These are phyloP conservation scores for Chloranthus sessilifolius DNA, from an alignment of 164 flowering plant genomes.

Conservation along the genomic window DNA sequence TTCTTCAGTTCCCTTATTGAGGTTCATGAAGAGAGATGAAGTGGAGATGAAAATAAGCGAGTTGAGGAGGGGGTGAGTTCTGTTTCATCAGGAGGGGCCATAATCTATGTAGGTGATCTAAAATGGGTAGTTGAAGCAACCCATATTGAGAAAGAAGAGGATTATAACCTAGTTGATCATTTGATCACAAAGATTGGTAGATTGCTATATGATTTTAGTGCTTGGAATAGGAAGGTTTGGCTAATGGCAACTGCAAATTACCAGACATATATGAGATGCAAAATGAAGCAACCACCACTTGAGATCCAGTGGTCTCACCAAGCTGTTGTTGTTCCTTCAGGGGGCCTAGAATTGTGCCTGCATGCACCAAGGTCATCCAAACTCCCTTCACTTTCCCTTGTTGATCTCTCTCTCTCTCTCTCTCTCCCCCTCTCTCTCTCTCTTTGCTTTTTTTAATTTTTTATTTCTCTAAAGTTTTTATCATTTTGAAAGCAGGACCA, in stretches of 20 bases:
- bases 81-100: conserved; percentile 42
- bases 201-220: conserved; percentile 35
- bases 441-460: background rate
- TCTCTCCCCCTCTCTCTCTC: background rate
- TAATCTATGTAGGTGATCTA: conserved; percentile 67
- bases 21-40: conserved; percentile 70
- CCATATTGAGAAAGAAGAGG: conserved; percentile 8
- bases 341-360: conserved; percentile 74
- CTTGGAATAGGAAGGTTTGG: conserved; percentile 48
- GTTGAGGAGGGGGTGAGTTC: conserved; percentile 52
- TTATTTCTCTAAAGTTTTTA: conserved; percentile 10
- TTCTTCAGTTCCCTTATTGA: conserved; percentile 44
- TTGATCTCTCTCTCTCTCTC: too few relatives aligned
- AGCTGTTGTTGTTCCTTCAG: conserved; percentile 71
- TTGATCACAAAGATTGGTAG: conserved; percentile 54
- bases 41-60: conserved; percentile 50
- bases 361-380: conserved; percentile 59
- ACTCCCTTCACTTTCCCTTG: background rate
- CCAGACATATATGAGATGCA: conserved; percentile 70
- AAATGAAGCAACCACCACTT: conserved; percentile 67
- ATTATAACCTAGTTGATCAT: conserved; percentile 56
- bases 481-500: conserved; percentile 26
- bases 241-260: conserved; percentile 61
- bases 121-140: conserved; percentile 58
- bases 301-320: conserved; percentile 77